Base-by-base conservation (phyloP, 2,329 filamentous ascomycete genomes). In the Diplodia intermedia region DNA sequence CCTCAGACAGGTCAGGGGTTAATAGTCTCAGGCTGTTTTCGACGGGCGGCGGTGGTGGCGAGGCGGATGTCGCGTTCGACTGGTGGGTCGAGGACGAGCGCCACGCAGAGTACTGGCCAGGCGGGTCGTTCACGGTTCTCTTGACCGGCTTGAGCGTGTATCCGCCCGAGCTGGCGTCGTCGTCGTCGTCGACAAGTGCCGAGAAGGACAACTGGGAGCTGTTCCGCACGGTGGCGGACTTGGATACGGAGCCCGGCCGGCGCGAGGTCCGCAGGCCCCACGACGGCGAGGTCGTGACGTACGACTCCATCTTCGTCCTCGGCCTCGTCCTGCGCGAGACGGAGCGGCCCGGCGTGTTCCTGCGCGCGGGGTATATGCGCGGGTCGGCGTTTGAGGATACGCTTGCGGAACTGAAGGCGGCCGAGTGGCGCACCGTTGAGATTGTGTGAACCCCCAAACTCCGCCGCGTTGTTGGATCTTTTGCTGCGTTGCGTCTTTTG, bases 361-460 rank as follows among this genome's bases (percentile, higher is more conserved):
- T 36, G 5, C n/a, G 53, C 4, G 29, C 53, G 15, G 53, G 53
- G 2, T 55, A n/a, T 20, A 11, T 55, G 4, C 15, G 31, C 1
- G 53, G 29, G 14, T 36, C 53, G 8, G 53, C 31, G 15, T 36
- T 55, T 31, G 29, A 36, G 12, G 53, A 36, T 36, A 36, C 53
- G 18, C 53, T 55, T 8, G 5, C 31, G 0, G 53, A 55, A 33
- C 29, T 55, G 18, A 55, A 26, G 6, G 31, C 36, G 7, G 53
- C 53, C 0, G 18, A 55, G 3, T 55, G 20, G n/a, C 14, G 29
- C 15, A 55, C 53, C 77, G 78, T 4, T 74, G 20, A n/a, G 18
- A 36, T 55, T 38, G 6, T 38, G 8, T 55, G 12, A 54, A 8
- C 31, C 31, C 31, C 23, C n/a, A 31, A 31, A 31, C 3, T 31